These are phyloP conservation scores for Entomortierella chlamydospora DNA, from an alignment of 192 early-diverging fungal genomes.

Conservation along the genomic window DNA sequence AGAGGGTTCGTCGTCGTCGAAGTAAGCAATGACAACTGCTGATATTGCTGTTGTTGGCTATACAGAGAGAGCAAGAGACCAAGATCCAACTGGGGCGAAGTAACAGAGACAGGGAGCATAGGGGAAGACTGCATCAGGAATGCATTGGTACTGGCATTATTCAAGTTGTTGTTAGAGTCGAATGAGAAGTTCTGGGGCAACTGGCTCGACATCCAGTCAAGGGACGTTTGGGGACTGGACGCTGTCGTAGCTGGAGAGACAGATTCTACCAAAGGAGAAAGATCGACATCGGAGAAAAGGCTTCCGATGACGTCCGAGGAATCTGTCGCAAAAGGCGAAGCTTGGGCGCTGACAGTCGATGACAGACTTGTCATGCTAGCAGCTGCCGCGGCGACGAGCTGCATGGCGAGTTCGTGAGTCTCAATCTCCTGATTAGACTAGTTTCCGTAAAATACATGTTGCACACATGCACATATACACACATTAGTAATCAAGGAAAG, in stretches of 20 bases:
- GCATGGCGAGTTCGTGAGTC: conserved; percentile 31
- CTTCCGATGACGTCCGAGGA: conserved; percentile 28
- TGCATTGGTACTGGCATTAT: background rate
- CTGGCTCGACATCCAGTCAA: conserved; percentile 25
- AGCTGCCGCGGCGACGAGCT: conserved; percentile 39
- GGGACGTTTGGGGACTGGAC: conserved; percentile 17
- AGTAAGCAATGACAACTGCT: background rate
- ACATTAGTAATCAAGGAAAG: background rate
- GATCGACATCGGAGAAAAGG: conserved; percentile 50
- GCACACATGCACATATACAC: background rate
- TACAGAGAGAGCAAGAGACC: conserved; percentile 35
- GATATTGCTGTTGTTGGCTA: conserved; percentile 22
- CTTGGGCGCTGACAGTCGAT: conserved; percentile 10
- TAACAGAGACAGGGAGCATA: conserved; percentile 13
- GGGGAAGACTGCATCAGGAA: conserved; percentile 9
- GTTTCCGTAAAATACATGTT: background rate
- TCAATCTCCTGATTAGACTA: conserved; percentile 34
- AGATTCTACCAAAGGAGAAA: conserved; percentile 42
- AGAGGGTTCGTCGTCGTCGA: conserved; percentile 25
- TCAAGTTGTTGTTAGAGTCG: conserved; percentile 25
- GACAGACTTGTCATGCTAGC: conserved; percentile 27
- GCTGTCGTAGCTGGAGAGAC: conserved; percentile 15
- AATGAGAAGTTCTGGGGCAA: conserved; percentile 34
- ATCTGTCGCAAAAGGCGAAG: conserved; percentile 26
- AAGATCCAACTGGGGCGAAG: conserved; percentile 38